A percentile compares a stretch with the other conserved stretches of the same genome.
Evolutionary conservation across 305 asterid species (phyloP).

Genomic region (Fraxinus nigra): DNA sequence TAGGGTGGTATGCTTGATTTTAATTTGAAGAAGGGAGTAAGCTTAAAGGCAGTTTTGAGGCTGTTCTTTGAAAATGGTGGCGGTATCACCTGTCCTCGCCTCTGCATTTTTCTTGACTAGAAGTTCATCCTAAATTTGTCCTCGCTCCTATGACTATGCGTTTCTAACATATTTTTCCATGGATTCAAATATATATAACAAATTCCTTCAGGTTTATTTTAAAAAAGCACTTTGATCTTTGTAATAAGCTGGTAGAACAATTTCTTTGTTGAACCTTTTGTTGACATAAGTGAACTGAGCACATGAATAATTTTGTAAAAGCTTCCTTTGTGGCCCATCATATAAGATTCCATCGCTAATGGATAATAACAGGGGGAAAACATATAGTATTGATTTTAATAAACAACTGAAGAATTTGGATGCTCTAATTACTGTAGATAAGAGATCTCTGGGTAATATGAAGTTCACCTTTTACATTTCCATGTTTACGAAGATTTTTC

Average conservation of each 20-base stretch:
- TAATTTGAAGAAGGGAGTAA: neutral
- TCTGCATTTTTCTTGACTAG: neutral
- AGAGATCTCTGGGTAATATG: neutral
- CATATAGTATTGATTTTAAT: neutral
- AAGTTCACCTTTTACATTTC: neutral
- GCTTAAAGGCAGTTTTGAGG: neutral
- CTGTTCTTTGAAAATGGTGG: neutral
- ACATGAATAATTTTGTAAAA: conserved; percentile 1
- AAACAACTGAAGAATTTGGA: neutral
- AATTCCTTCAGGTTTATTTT: neutral
- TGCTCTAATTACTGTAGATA: neutral
- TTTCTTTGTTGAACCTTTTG: neutral
- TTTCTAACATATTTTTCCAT: neutral
- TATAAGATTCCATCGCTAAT: neutral
- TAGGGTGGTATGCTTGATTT: neutral
- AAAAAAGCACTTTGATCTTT: neutral
- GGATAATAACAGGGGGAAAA: neutral
- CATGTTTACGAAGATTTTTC: neutral
- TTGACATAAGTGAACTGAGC: neutral
- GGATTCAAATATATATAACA: neutral
- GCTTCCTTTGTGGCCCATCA: neutral
- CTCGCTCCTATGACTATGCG: neutral
- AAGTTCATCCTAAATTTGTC: neutral
- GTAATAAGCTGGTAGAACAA: neutral
- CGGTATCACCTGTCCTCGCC: neutral